A percentile compares a stretch with the other conserved stretches of the same genome.
phyloP scores from a whole-genome alignment of 2,329 filamentous ascomycete genomes.

The Fusarium denticulatum region DNA sequence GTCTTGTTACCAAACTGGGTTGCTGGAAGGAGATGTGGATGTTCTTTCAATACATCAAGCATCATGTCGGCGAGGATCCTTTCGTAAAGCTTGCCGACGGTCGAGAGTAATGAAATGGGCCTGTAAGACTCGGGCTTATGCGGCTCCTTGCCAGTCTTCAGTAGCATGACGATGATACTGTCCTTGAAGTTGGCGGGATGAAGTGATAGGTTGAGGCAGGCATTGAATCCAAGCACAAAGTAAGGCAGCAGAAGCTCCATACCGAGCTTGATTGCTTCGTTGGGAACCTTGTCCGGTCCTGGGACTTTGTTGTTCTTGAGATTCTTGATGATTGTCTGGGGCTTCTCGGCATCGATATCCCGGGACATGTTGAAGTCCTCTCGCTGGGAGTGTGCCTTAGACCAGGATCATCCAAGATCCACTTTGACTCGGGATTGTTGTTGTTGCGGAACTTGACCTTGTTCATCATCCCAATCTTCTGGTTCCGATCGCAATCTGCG shows the following conservation, averaged over 20 bases:
- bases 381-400: neutral
- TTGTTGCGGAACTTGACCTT: neutral
- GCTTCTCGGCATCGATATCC: neutral
- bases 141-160: neutral
- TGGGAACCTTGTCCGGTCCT: conserved; percentile 2
- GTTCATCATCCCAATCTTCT: neutral
- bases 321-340: neutral
- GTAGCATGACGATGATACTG: conserved; percentile 1
- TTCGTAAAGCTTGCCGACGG: conserved; percentile 13
- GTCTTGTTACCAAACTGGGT: conserved; percentile 7
- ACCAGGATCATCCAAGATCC: neutral
- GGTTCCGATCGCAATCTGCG: neutral
- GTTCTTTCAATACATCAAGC: neutral
- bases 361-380: neutral
- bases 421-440: neutral
- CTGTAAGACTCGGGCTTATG: neutral
- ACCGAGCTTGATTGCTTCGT: conserved; percentile 6
- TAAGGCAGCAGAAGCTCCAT: neutral
- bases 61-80: conserved; percentile 6
- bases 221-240: neutral
- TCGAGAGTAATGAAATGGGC: conserved; percentile 9
- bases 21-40: neutral
- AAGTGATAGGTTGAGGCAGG: neutral
- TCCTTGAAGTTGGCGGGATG: conserved; percentile 11
- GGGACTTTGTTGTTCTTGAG: neutral